A percentile compares a stretch with the other conserved stretches of the same genome.
These are phyloP conservation scores for Sechiopsis laciniata DNA, from an alignment of 306 rosid species.

Conservation along the genomic window DNA sequence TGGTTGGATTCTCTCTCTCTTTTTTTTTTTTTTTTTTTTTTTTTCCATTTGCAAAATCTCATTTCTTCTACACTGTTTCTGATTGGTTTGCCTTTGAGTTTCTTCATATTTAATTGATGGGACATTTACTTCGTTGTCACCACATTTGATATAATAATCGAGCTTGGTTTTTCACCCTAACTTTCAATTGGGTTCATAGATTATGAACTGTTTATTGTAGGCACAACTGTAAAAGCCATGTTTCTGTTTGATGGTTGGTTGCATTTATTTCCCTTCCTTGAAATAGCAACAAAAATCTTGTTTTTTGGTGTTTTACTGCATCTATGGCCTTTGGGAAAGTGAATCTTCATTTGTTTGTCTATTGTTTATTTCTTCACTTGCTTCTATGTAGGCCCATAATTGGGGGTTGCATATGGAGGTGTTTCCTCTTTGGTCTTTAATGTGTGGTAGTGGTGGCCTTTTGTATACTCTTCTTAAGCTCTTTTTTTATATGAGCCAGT, in stretches of 20 bases:
- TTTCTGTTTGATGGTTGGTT: conserved; percentile 25
- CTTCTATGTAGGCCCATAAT: conserved; percentile 49
- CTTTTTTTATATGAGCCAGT: no score
- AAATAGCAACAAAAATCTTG: neutral
- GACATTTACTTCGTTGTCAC: conserved; percentile 43
- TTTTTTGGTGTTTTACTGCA: conserved; percentile 9
- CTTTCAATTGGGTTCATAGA: conserved; percentile 13
- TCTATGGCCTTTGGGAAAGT: conserved; percentile 21
- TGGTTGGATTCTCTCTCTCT: conserved; percentile 24
- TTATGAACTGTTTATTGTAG: conserved; percentile 16
- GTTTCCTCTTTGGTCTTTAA: conserved; percentile 30
- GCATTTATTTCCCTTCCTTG: conserved; percentile 19
- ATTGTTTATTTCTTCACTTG: conserved; percentile 43
- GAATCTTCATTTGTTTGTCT: conserved; percentile 33
- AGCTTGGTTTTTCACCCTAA: conserved; percentile 17
- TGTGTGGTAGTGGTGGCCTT: conserved; percentile 32
- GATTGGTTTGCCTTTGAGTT: conserved; percentile 34
- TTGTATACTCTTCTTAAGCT: conserved; percentile 7
- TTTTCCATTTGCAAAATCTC: conserved; percentile 27
- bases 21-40: conserved; percentile 39
- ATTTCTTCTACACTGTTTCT: conserved; percentile 31
- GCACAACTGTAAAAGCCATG: conserved; percentile 15
- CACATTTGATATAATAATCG: conserved; percentile 27
- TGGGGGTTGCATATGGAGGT: conserved; percentile 46
- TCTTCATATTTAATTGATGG: conserved; percentile 54